Base-by-base conservation (phyloP, 208 protist genomes). In the Crithidia bombi region DNA sequence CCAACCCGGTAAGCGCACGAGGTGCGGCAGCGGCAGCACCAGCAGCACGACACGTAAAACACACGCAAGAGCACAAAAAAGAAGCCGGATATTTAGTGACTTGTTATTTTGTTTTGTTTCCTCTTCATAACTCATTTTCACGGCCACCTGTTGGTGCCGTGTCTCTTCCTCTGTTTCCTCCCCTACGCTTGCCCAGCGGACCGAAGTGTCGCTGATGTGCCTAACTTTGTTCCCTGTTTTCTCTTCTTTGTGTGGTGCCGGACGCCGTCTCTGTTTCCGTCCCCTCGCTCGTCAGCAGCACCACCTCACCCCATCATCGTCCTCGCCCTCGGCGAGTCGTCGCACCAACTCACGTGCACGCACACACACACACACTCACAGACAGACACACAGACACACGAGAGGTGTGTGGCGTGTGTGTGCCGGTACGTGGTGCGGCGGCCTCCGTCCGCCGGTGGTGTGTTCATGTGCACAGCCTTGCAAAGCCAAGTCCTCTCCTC, bases 401-500 rank as follows among this genome's bases (percentile, higher is more conserved):
- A 7, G 19, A 25, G 19, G 49, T 32, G 51, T 39, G 38, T 11
- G 32, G 15, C 32, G 32, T 57, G 51, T 39, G 51, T 39, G 51
- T n/a, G n/a, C n/a, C 14, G 30, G 51, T 14, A 32, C 39, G 10
- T 35, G 5, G 51, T 7, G 5, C 5, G 15, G 7, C 14, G 30
- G 51, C 11, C 51, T 4, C 51, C 14, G 49, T 32, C 25, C 49
- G 19, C 7, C 21, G 30, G 51, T 57, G 51, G 5, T n/a, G 17
- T 11, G 35, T 32, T 57, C 30, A 57, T 57, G 51, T 57, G 51
- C 32, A 57, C 51, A 57, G 25, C 10, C 51, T 28, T 11, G 51
- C 32, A 39, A 39, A 38, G 32, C 17, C 5, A 39, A 57, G 5
- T 6, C 49, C 25, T 33, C 26, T 33, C 49, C 49, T 54, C 49